phyloP scores from a whole-genome alignment of 2,329 filamentous ascomycete species.

The Verticillium dahliae region DNA sequence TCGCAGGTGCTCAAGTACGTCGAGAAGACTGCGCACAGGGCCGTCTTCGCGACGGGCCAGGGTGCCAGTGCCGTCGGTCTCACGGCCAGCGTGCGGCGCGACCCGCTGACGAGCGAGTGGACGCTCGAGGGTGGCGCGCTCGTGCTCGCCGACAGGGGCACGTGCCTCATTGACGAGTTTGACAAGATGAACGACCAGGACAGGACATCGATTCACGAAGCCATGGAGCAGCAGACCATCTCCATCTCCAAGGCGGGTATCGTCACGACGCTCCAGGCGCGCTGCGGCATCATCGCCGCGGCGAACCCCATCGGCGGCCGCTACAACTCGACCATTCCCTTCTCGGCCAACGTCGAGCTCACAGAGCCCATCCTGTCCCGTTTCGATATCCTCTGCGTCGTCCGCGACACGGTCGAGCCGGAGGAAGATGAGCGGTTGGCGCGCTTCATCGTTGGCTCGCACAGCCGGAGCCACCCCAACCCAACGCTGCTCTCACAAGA shows the following conservation, averaged over 20 bases:
- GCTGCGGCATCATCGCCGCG: conserved; percentile 92
- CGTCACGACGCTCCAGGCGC: conserved; percentile 91
- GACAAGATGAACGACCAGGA: conserved; percentile 99
- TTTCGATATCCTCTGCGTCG: conserved; percentile 96
- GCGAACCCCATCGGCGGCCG: conserved; percentile 94
- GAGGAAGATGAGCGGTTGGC: conserved; percentile 88
- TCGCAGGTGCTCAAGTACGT: conserved; percentile 97
- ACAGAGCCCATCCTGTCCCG: conserved; percentile 96
- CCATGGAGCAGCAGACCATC: conserved; percentile 99
- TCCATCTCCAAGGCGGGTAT: conserved; percentile 99
- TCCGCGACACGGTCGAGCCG: conserved; percentile 91
- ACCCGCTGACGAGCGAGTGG: conserved; percentile 95
- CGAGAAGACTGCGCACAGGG: conserved; percentile 93
- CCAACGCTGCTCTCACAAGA: conserved; percentile 41
- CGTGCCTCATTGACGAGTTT: conserved; percentile 96
- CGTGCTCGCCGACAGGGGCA: conserved; percentile 89
- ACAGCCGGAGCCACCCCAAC: conserved; percentile 77
- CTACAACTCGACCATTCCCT: conserved; percentile 94
- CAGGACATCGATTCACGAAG: conserved; percentile 96
- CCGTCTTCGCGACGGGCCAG: conserved; percentile 95
- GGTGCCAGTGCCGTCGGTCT: conserved; percentile 96
- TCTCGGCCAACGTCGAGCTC: conserved; percentile 92
- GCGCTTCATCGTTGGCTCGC: conserved; percentile 89
- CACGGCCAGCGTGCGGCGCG: conserved; percentile 90
- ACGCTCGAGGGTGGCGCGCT: conserved; percentile 93